These are phyloP conservation scores for Phytophthora fragariaefolia DNA, from an alignment of 352 stramenopile species.

Conservation along the genomic window DNA sequence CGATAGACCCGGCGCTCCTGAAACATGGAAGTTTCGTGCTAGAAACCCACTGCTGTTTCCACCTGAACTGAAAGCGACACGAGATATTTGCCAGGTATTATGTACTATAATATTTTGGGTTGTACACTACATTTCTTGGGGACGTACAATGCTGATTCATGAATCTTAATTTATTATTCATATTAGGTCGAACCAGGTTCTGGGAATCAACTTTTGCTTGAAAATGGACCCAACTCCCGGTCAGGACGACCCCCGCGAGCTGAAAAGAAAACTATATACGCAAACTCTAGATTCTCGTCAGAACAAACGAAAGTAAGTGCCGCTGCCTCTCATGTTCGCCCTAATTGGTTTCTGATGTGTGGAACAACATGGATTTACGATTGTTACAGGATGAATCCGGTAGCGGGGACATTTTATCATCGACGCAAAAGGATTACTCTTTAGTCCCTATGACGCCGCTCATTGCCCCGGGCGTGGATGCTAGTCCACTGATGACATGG, in stretches of 20 bases:
- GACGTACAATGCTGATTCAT: too few relatives aligned
- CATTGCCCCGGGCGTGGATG: constrained; percentile 74
- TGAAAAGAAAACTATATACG: constrained; percentile 67
- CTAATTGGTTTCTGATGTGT: neutral
- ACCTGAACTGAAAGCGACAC: constrained; percentile 62
- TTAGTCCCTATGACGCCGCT: constrained; percentile 84
- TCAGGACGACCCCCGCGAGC: constrained; percentile 35
- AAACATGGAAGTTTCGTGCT: constrained; percentile 78
- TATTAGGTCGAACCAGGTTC: constrained; percentile 34
- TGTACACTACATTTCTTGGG: neutral
- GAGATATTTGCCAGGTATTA: constrained; percentile 70
- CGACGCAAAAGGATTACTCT: constrained; percentile 38
- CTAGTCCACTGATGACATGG: constrained; percentile 87
- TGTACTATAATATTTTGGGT: neutral
- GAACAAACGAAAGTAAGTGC: constrained; percentile 32
- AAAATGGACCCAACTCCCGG: constrained; percentile 43
- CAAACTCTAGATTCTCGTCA: constrained; percentile 73
- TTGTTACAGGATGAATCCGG: constrained; percentile 6
- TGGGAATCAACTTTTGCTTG: constrained; percentile 41
- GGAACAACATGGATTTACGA: neutral
- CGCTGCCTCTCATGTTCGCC: neutral
- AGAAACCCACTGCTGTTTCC: constrained; percentile 82
- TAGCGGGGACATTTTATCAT: neutral
- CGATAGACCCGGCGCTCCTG: constrained; percentile 62
- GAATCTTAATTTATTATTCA: too few relatives aligned